phyloP scores from a whole-genome alignment of 192 early-diverging fungal species.

The Geranomyces michiganensis region DNA sequence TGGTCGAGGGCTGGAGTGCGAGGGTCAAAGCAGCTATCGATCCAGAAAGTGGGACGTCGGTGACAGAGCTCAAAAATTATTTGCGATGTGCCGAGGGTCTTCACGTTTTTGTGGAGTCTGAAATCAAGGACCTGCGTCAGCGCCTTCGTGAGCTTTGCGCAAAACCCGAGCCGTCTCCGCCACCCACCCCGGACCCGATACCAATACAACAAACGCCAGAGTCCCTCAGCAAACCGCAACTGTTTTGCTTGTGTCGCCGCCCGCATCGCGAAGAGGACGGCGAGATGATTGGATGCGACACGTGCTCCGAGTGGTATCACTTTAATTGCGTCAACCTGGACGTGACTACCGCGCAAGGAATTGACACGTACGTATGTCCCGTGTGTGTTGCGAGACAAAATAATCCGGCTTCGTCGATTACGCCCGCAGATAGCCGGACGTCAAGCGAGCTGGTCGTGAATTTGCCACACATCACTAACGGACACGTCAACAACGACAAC shows the following conservation, averaged over 20 bases:
- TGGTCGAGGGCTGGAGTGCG: conserved; percentile 23
- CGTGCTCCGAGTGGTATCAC: conserved; percentile 78
- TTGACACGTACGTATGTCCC: conserved; percentile 69
- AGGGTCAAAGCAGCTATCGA: not conserved
- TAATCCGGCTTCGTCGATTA: not conserved
- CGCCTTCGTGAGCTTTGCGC: not conserved
- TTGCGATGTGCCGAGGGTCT: conserved; percentile 31
- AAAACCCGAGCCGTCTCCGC: not conserved
- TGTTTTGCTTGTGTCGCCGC: conserved; percentile 68
- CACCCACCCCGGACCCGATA: not conserved
- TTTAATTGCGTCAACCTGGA: conserved; percentile 70
- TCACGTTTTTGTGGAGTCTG: conserved; percentile 1
- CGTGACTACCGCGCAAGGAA: conserved; percentile 53
- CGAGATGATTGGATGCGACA: conserved; percentile 80
- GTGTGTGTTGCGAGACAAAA: conserved; percentile 37
- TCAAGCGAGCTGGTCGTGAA: too few relatives aligned
- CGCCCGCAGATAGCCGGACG: too few relatives aligned
- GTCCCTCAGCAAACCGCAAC: not conserved
- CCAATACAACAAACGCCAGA: not conserved
- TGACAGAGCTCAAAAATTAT: not conserved
- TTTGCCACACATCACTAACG: too few relatives aligned
- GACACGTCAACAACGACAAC: too few relatives aligned
- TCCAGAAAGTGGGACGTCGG: not conserved
- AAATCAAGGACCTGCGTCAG: conserved; percentile 1
- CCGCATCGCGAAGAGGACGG: conserved; percentile 52